Conservation (phyloP, 2,329 filamentous ascomycete genomes). For the Diaporthe citrichinensis region DNA sequence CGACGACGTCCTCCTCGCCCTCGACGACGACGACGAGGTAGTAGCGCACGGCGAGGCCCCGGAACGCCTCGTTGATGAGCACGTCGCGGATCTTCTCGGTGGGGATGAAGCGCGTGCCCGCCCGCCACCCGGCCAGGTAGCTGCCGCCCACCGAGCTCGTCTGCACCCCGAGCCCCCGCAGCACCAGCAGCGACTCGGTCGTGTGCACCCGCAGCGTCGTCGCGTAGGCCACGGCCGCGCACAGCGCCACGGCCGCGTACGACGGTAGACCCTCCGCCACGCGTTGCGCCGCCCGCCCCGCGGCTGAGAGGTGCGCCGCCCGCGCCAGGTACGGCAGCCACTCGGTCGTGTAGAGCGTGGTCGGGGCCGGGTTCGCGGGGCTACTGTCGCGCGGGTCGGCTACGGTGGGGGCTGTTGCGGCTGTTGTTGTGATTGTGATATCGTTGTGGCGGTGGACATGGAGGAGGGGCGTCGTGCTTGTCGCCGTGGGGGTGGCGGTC, state of each 20-base stretch:
- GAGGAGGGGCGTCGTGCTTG: conserved; percentile 6
- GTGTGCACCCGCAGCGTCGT: conserved; percentile 63
- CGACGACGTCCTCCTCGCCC: conserved; percentile 88
- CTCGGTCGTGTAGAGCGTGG: conserved; percentile 41
- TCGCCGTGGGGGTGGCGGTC: conserved; percentile 13
- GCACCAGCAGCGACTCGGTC: conserved; percentile 89
- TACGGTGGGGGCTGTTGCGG: neutral
- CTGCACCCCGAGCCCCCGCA: conserved; percentile 92
- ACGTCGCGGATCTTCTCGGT: conserved; percentile 94
- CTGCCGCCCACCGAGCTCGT: conserved; percentile 80
- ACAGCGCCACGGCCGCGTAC: conserved; percentile 56
- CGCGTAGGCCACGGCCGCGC: conserved; percentile 57
- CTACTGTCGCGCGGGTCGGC: conserved; percentile 36
- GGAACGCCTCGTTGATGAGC: conserved; percentile 94
- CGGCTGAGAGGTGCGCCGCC: conserved; percentile 49
- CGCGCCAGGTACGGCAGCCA: conserved; percentile 48
- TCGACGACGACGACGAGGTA: conserved; percentile 93
- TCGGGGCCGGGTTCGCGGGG: conserved; percentile 38
- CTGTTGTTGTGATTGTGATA: neutral
- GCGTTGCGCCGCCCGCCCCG: conserved; percentile 50
- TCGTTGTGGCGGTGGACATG: conserved; percentile 29
- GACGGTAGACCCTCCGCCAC: conserved; percentile 55
- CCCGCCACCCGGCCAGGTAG: conserved; percentile 66
- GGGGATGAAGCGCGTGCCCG: conserved; percentile 78
- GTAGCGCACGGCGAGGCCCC: conserved; percentile 90